Base-by-base conservation (phyloP, 768 basidiomycete species). In the Tricholoma saponaceum region DNA sequence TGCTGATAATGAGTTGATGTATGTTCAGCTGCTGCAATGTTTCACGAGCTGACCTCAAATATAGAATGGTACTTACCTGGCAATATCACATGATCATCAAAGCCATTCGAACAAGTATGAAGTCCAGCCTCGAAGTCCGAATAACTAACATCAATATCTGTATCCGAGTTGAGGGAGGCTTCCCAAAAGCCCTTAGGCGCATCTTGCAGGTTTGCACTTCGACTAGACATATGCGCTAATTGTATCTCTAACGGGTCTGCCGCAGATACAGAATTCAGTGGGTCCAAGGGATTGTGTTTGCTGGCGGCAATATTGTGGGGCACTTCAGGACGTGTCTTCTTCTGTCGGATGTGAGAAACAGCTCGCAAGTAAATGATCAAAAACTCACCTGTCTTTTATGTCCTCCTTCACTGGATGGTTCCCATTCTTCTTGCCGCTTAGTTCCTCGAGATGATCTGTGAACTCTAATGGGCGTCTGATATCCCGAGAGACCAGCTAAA, bases 401-500 rank as follows among this genome's bases (percentile, higher is more conserved):
- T 16, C 49, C 50, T 18, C 32, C 51, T 3, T 28, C 22, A 23
- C n/a, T 5, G 18, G 49, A 43, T 18, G 13, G 25, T 37, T 22
- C 33, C 22, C 47, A 26, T 12, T 30, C 58, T 18, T 28, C 41
- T 2, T 28, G 53, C 7, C 44, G 52, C 51, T 54, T 50, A 12
- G 20, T 33, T 26, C 51, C 25, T 20, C 26, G 20, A 20, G n/a
- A n/a, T 18, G 43, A 50, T 47, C 13, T 43, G 49, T 56, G 23
- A 16, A 25, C 16, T 25, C 28, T 43, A 37, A 22, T 14, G 32
- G 22, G 33, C 50, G 16, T 57, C 30, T 30, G 32, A 37, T 10
- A 54, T 14, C 41, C 51, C 39, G 70, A 65, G 26, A 81, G 67
- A 12, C 76, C 72, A 37, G 79, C 80, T 35, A 80, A 71, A 62